Evolutionary conservation across 345 rosid species (phyloP).

Genomic region (Sisymbrium altissimum): DNA sequence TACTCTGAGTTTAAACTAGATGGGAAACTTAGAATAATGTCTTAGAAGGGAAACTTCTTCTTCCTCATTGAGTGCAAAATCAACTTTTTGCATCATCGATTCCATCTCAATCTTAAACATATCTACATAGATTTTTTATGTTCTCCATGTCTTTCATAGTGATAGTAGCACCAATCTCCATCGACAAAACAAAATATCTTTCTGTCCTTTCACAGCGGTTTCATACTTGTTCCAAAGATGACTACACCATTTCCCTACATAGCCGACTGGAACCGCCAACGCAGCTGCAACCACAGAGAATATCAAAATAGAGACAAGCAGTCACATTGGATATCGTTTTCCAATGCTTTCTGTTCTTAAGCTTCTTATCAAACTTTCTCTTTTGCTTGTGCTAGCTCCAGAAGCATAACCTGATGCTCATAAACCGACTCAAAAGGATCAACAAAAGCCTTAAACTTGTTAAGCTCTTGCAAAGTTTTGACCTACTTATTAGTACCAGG

Average conservation of each 20-base stretch:
- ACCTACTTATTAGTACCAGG: conserved; percentile 39
- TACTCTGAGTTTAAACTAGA: conserved; percentile 31
- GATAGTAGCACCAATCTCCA: conserved; percentile 48
- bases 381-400: conserved; percentile 42
- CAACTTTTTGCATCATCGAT: conserved; percentile 47
- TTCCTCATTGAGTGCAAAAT: conserved; percentile 48
- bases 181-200: conserved; percentile 44
- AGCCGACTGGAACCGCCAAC: conserved; percentile 60
- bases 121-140: conserved; percentile 47
- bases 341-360: conserved; percentile 66
- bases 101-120: conserved; percentile 54
- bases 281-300: conserved; percentile 77
- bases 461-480: conserved; percentile 63
- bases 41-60: conserved; percentile 55
- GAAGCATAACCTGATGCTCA: conserved; percentile 53
- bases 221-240: conserved; percentile 64
- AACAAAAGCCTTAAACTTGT: conserved; percentile 60
- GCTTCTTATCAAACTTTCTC: conserved; percentile 70
- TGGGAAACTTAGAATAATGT: conserved; percentile 50
- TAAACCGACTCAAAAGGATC: conserved; percentile 66
- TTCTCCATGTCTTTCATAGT: conserved; percentile 61
- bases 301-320: conserved; percentile 67
- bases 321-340: conserved; percentile 68
- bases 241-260: conserved; percentile 81
- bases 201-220: conserved; percentile 54